Base-by-base conservation (phyloP, 495 filamentous ascomycete genomes). In the Achaetomiella virescens region DNA sequence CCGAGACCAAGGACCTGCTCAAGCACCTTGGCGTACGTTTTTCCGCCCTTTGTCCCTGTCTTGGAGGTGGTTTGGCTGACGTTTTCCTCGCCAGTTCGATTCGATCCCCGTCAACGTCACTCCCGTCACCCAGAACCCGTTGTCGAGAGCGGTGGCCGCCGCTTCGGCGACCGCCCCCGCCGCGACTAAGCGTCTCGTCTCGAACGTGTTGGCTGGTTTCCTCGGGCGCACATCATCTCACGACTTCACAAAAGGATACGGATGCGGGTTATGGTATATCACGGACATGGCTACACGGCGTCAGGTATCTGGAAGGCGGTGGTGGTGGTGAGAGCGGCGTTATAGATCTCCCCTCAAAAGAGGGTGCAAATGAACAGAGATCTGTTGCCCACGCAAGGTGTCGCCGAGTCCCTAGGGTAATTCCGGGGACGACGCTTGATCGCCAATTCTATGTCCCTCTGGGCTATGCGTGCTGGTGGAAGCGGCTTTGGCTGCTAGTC, bases 1-100 rank as follows among this genome's bases (percentile, higher is more conserved):
- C 80, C 71, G 95, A 98, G 77, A 98, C 93, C 70, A 96, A 97
- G 84, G 93, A 97, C 72, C 78, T 98, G 66, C 81, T 98, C 74
- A 98, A 97, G 88, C 87, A 82, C 83, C 81, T 98, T 66, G 93
- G 93, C 74, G 92, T 97, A 91, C 63, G 91, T 89, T 66, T 55
- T 29, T 21, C 22, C 9, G 40, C 14, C 21, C n/a, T 3, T 10
- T 1, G 15, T 7, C 21, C 12, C 1, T 9, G 17, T 25, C 5
- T 21, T n/a, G 31, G 21, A 17, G 6, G 29, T 36, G 38, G 31
- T 44, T 36, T 55, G 55, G 52, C 58, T 73, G 41, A 67, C 68
- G 52, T 52, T 55, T 40, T 40, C 40, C 43, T 24, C 44, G 9
- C 38, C 68, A 97, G 92, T 97, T 97, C 81, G 92, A 97, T 75